Evolutionary conservation across 306 rosid species (phyloP), one percentile per base, ranked within the genome.

Genomic region (Prunus mongolica): DNA sequence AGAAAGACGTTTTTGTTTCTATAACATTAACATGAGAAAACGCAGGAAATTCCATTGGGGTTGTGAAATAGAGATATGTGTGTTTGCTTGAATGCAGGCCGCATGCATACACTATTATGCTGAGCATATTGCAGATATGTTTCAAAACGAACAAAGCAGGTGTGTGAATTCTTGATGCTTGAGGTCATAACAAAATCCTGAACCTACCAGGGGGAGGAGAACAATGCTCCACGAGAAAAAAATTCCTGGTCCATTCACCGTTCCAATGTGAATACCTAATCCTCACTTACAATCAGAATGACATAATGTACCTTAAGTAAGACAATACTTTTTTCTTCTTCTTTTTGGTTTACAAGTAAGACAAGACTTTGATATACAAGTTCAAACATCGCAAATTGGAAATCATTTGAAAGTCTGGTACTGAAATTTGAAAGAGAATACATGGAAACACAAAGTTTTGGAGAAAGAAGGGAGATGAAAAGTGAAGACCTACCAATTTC

Each of bases 401-500:
- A 32, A 32, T 54, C 65, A 71, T 22, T 71, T 20, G 51, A 71
- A 50, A 71, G 64, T 11, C 50, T 28, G 27, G n/a, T 55, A 9
- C 41, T 15, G 25, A 6, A 51, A 28, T 5, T 28, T 16, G 5
- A 67, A 69, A 34, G 2, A 25, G 24, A 50, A 25, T 9, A 18
- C n/a, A 51, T 49, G 8, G 58, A 15, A 27, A 58, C 64, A 12
- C 12, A 13, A 24, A 45, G 9, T 15, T 41, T 46, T 55, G 24
- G 45, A 30, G n/a, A 46, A 67, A 66, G 47, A 69, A 69, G 72
- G 65, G 64, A 4, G 60, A 87, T 12, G 65, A 74, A 74, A 67
- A 78, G 65, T 75, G 28, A 67, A 60, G 41, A 74, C 83, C 83
- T 83, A 95, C 99, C 86, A 95, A 86, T 72, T 82, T 91, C 99